Evolutionary conservation across 306 rosid species (phyloP), one percentile per base, ranked within the genome.

Genomic region (Urtica urens): DNA sequence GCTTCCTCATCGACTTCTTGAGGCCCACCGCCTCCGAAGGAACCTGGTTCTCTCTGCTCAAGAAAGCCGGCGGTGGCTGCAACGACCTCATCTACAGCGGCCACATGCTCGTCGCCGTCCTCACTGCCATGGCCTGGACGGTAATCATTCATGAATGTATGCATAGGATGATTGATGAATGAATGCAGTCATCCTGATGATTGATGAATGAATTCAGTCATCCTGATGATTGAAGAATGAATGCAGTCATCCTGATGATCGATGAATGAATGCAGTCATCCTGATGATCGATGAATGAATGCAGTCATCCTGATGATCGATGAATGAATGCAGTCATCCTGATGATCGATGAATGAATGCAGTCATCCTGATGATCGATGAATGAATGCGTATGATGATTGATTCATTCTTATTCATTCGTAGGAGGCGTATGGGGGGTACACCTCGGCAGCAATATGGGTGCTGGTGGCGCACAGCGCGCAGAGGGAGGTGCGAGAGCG

Each of bases 61-160:
- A 53, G 73, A 84, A 67, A 61, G 95, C 97, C 9, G 97, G 77
- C 53, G 97, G 97, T 5, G 97, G 97, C 57, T 88, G 97, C 78
- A 88, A 88, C 58, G 97, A 90, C 75, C 95, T 90, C 38, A 15
- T 90, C 43, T 90, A 72, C 71, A 90, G 97, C 39, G 97, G 97
- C 42, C 97, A 90, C 82, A 78, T 90, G 83, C 72, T 90, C 11
- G 97, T 84, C 64, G 97, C 95, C 16, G 97, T 77, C 11, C 81
- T 90, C 29, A 90, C 97, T 15, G 97, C 95, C 59, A 88, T 84
- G 97, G 97, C 97, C 55, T 90, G 97, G 97, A 90, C 84, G 57
- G 97, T 90, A 90, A n/a, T n/a, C n/a, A n/a, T n/a, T n/a, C n/a
- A n/a, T n/a, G n/a, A 49, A 57, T 35, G 10, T 13, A 35, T 35